Base-by-base conservation (phyloP, 108 stramenopile species). In the Cyclotella choctawhatcheeana region DNA sequence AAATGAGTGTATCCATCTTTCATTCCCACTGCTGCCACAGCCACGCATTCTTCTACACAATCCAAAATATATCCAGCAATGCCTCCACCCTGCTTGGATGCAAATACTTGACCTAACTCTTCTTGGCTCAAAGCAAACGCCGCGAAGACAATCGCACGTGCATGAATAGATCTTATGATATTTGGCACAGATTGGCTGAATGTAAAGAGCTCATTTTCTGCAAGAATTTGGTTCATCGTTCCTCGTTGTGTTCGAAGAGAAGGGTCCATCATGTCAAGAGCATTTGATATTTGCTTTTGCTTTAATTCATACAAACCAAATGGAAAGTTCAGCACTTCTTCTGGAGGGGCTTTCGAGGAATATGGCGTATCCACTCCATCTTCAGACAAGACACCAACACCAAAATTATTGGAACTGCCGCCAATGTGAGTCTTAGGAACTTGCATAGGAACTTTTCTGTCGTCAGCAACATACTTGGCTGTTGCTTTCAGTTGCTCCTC, bases 401-500 rank as follows among this genome's bases (percentile, higher is more conserved):
- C 51, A 35, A 50, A 63, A 37, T 51, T 60, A 18, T 73, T 79
- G 33, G 77, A 48, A n/a, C 4, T 40, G 55, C 43, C 44, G 35
- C 72, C 69, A 64, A 79, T 13, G 12, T 77, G 65, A 22, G 74
- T 24, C 37, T 79, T 48, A 40, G 64, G 44, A 44, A 84, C 83
- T 34, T 83, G 67, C 83, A 95, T 70, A 8, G 94, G 91, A 44
- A 84, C 82, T 52, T 93, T 92, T 47, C 68, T 80, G 47, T 90
- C 92, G 27, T 88, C 92, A n/a, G 60, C 61, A 0, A 91, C 86
- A 69, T 93, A 86, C 26, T 85, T 83, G 8, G 76, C 54, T 12
- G 94, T 92, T 10, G 87, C 90, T 69, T 86, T 88, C 50, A 95
- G 81, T 63, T 93, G 92, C 75, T 95, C 94, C 37, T 95, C 94